These are phyloP conservation scores for Penicillium aurantiogriseum DNA, from an alignment of 2,329 filamentous ascomycete genomes.

Conservation along the genomic window DNA sequence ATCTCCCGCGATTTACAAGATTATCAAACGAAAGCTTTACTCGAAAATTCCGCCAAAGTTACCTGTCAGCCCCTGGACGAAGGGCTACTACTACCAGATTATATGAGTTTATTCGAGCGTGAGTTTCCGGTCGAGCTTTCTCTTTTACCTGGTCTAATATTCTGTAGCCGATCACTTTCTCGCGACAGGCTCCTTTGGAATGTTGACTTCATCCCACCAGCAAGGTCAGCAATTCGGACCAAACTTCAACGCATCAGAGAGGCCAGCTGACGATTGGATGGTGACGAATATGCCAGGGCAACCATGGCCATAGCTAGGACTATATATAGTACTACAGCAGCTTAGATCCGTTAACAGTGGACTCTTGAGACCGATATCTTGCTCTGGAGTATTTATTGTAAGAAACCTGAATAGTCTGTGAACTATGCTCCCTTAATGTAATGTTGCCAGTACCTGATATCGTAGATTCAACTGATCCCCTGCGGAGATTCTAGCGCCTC, in stretches of 20 bases:
- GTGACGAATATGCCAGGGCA: neutral
- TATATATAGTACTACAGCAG: no score
- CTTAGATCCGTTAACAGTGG: no score
- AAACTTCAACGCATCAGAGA: neutral
- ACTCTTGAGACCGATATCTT: no score
- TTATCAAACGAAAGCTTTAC: neutral
- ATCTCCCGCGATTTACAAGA: neutral
- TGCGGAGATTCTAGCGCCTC: no score
- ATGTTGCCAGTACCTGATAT: no score
- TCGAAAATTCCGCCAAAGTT: neutral
- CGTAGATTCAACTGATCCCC: no score
- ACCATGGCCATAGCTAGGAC: neutral
- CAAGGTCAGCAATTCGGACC: neutral
- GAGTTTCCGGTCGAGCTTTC: neutral
- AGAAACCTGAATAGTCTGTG: no score
- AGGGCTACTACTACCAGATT: neutral
- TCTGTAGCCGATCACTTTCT: neutral
- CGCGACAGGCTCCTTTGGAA: neutral
- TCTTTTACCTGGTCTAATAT: neutral
- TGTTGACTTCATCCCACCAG: neutral
- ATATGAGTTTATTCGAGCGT: neutral
- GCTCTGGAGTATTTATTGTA: no score
- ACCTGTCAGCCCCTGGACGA: neutral
- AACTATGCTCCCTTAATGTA: no score
- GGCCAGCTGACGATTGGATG: neutral